Conservation (phyloP, 768 basidiomycete species). For the Phlebiopsis flavidoalba region DNA sequence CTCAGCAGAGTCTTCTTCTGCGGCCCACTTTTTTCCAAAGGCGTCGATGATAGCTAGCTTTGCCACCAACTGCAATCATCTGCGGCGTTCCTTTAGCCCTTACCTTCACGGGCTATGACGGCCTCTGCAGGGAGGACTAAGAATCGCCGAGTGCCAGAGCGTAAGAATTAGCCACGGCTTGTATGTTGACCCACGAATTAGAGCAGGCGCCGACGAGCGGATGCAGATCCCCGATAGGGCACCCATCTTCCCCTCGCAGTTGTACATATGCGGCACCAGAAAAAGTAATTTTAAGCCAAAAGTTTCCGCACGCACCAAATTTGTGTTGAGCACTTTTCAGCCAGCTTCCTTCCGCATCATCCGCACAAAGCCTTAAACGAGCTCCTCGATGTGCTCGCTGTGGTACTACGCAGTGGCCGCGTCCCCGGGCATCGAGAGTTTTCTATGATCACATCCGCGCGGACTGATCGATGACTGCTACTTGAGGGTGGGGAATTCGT, state of each 20-base stretch:
- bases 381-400: slow-evolving; percentile 58
- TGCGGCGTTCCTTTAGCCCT: slow-evolving; percentile 37
- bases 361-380: slow-evolving; percentile 34
- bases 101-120: slow-evolving; percentile 33
- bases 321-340: slow-evolving; percentile 81
- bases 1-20: slow-evolving; percentile 40
- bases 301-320: slow-evolving; percentile 62
- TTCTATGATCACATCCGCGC: slow-evolving; percentile 77
- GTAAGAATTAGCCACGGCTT: slow-evolving; percentile 71
- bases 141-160: slow-evolving; percentile 64
- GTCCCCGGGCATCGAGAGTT: slow-evolving; percentile 82
- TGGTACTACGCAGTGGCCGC: slow-evolving; percentile 70
- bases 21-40: slow-evolving; percentile 43
- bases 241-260: slow-evolving; percentile 60
- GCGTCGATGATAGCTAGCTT: slow-evolving; percentile 43
- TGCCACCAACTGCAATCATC: slow-evolving; percentile 65
- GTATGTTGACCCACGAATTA: slow-evolving; percentile 59
- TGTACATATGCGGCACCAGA: no score
- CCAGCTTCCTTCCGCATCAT: slow-evolving; percentile 40
- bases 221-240: slow-evolving; percentile 73
- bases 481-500: slow-evolving; percentile 53
- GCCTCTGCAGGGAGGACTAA: slow-evolving; percentile 39
- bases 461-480: slow-evolving; percentile 70
- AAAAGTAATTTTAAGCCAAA: no score
- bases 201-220: slow-evolving; percentile 62